A percentile compares a stretch with the other conserved stretches of the same genome.
phyloP scores from a whole-genome alignment of 768 basidiomycete genomes.

The Albatrellus ellisii region DNA sequence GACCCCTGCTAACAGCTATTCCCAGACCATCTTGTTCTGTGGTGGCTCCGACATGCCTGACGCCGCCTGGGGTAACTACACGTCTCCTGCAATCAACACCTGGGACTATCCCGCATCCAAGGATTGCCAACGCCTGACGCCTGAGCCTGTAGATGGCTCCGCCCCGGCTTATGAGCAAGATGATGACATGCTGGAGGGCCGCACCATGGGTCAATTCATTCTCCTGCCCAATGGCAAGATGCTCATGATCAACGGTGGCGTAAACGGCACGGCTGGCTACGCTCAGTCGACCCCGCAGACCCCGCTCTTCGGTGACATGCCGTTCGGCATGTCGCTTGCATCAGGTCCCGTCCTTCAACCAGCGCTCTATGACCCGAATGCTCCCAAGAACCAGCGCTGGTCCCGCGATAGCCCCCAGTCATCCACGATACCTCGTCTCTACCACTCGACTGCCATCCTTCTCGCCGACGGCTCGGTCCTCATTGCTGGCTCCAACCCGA shows the following conservation, averaged over 20 bases:
- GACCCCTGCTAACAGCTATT: conserved; percentile 83
- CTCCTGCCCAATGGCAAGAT: conserved; percentile 66
- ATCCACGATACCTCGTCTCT: conserved; percentile 65
- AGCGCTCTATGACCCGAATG: conserved; percentile 73
- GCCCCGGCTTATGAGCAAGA: conserved; percentile 50
- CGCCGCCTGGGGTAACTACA: conserved; percentile 64
- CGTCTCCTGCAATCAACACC: conserved; percentile 58
- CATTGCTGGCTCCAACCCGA: conserved; percentile 89
- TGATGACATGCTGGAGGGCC: conserved; percentile 58
- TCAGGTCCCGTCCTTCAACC: conserved; percentile 68
- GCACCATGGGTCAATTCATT: conserved; percentile 91
- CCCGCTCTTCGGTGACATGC: conserved; percentile 36
- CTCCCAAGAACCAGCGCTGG: conserved; percentile 61
- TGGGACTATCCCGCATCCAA: conserved; percentile 55
- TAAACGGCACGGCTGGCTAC: conserved; percentile 85
- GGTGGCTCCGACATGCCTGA: conserved; percentile 77
- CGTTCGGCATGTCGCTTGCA: conserved; percentile 60
- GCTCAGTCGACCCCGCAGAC: conserved; percentile 30
- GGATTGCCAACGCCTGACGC: conserved; percentile 76
- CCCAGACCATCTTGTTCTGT: conserved; percentile 79
- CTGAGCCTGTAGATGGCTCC: conserved; percentile 66
- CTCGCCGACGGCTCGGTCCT: conserved; percentile 80
- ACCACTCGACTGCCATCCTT: conserved; percentile 87
- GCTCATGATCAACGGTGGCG: conserved; percentile 72
- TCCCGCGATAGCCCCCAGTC: conserved; percentile 48